These are phyloP conservation scores for Tephrocybe rancida DNA, from an alignment of 768 basidiomycete genomes.

Conservation along the genomic window DNA sequence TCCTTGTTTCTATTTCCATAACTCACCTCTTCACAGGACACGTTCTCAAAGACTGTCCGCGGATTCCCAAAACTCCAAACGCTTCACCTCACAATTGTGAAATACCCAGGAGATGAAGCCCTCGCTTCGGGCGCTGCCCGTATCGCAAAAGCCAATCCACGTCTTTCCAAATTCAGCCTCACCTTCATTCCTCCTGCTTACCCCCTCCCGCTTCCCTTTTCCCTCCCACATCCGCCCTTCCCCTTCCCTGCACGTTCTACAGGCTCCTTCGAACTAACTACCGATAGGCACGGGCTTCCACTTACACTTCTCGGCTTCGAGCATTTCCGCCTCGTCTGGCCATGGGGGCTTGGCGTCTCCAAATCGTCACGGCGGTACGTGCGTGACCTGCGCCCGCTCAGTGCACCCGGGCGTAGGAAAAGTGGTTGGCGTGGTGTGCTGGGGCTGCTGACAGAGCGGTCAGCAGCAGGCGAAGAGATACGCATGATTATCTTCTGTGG, in stretches of 20 bases:
- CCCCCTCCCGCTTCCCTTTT: slow-evolving; percentile 51
- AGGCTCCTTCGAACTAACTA: slow-evolving; percentile 59
- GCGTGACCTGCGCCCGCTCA: slow-evolving; percentile 41
- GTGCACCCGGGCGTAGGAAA: slow-evolving; percentile 38
- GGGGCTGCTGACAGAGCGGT: slow-evolving; percentile 55
- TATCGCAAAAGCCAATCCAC: slow-evolving; percentile 68
- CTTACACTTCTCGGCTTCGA: slow-evolving; percentile 53
- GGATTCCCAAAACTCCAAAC: slow-evolving; percentile 65
- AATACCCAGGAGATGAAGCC: slow-evolving; percentile 63
- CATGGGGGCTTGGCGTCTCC: slow-evolving; percentile 46
- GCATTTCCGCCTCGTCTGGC: slow-evolving; percentile 48
- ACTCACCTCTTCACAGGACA: slow-evolving; percentile 40
- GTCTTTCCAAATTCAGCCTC: slow-evolving; percentile 63
- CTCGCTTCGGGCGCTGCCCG: slow-evolving; percentile 60
- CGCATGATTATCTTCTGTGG: slow-evolving; percentile 59
- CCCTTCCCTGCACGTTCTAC: slow-evolving; percentile 44
- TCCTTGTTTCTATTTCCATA: neutral
- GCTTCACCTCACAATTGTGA: slow-evolving; percentile 65
- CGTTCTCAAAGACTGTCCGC: slow-evolving; percentile 64
- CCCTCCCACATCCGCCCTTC: slow-evolving; percentile 42
- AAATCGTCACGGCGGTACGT: slow-evolving; percentile 37
- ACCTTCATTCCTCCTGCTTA: slow-evolving; percentile 61
- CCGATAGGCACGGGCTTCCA: slow-evolving; percentile 69
- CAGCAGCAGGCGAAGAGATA: slow-evolving; percentile 70
- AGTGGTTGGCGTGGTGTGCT: slow-evolving; percentile 41